phyloP scores from a whole-genome alignment of 345 rosid species.

The Mallotus nudiflorus region DNA sequence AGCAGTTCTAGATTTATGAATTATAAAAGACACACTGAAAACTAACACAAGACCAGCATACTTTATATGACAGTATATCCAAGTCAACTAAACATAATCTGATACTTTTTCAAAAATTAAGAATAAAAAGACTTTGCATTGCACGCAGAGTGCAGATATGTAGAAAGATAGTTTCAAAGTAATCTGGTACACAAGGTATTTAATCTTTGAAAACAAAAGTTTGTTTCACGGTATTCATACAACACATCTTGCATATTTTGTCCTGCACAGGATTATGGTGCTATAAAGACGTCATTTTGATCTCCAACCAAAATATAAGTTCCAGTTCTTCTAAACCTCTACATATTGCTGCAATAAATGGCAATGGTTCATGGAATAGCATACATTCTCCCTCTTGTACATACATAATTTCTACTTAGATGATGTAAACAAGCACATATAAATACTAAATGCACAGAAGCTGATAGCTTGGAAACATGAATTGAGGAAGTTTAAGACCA shows the following conservation, averaged over 20 bases:
- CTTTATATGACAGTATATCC: not conserved
- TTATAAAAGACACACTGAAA: not conserved
- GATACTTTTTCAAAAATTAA: too few species aligned
- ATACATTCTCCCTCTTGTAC: not conserved
- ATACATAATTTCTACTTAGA: constrained; percentile 1
- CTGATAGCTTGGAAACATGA: constrained; percentile 4
- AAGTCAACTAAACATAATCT: not conserved
- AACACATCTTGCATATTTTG: not conserved
- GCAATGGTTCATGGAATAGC: not conserved
- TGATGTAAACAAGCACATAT: not conserved
- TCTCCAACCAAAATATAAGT: not conserved
- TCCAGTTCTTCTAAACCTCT: not conserved
- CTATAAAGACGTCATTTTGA: not conserved
- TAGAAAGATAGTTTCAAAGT: not conserved
- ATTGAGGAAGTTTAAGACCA: constrained; percentile 12
- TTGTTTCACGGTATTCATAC: not conserved
- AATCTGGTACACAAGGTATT: not conserved
- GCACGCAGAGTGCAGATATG: not conserved
- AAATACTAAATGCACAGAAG: not conserved
- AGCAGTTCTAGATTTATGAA: not conserved
- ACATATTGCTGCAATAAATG: not conserved
- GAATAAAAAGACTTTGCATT: not conserved
- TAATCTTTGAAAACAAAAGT: too few species aligned
- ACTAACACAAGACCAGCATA: not conserved
- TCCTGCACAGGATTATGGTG: not conserved